Percentiles rank a stretch among this genome's conserved stretches.
These are phyloP conservation scores for Detonula confervacea DNA, from an alignment of 352 stramenopile species.

Conservation along the genomic window DNA sequence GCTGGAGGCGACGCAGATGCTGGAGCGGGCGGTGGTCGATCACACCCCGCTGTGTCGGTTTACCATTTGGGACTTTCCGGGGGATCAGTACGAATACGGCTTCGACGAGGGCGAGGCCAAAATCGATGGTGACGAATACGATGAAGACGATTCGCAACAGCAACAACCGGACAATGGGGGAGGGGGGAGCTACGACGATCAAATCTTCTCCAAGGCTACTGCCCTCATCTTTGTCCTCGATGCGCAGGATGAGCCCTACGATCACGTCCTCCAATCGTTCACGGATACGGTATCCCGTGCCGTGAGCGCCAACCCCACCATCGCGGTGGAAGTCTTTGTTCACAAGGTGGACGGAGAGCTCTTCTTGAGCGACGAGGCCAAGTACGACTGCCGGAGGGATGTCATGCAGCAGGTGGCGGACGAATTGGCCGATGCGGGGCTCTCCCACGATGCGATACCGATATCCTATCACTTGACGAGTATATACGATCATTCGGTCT, in stretches of 20 bases:
- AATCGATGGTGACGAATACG: conserved; percentile 61
- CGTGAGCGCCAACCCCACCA: conserved; percentile 90
- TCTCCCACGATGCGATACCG: conserved; percentile 87
- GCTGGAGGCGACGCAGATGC: conserved; percentile 78
- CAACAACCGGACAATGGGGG: conserved; percentile 13
- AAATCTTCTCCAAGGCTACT: conserved; percentile 69
- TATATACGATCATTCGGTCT: conserved; percentile 97
- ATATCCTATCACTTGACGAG: conserved; percentile 86
- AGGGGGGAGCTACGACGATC: conserved; percentile 31
- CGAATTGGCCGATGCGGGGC: conserved; percentile 93
- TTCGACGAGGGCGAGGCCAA: conserved; percentile 57
- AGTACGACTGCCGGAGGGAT: conserved; percentile 97
- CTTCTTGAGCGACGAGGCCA: conserved; percentile 98
- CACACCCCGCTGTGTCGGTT: conserved; percentile 98
- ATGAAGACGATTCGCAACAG: conserved; percentile 23
- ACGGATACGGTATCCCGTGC: conserved; percentile 78
- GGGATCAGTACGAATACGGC: conserved; percentile 85
- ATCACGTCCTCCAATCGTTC: conserved; percentile 83
- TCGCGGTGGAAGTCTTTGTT: conserved; percentile 98
- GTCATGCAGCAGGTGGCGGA: conserved; percentile 97
- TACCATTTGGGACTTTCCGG: conserved; percentile 99
- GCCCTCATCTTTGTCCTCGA: conserved; percentile 97
- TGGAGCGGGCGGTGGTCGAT: conserved; percentile 92
- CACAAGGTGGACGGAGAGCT: conserved; percentile 98
- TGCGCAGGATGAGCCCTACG: conserved; percentile 92